phyloP scores from a whole-genome alignment of 768 basidiomycete genomes.

The Lentinula lateritia region DNA sequence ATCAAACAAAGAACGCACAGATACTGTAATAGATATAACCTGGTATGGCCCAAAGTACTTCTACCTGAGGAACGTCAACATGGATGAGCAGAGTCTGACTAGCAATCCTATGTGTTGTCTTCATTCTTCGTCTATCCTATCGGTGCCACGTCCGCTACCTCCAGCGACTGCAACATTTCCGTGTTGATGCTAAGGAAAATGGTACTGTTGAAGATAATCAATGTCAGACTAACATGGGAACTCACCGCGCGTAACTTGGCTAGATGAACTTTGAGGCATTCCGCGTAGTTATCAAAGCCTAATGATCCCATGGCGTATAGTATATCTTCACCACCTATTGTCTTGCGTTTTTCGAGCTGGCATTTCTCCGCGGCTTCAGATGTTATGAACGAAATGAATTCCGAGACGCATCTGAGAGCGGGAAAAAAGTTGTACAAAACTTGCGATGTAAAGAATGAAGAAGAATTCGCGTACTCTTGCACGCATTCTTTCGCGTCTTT shows the following conservation, averaged over 20 bases:
- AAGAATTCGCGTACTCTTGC: constrained; percentile 48
- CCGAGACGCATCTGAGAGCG: constrained; percentile 65
- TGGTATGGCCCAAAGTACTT: no score
- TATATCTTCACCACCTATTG: constrained; percentile 96
- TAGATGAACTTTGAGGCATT: constrained; percentile 88
- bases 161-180: background rate
- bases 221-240: background rate
- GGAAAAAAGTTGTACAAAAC: background rate
- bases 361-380: constrained; percentile 96
- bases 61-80: no score
- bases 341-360: constrained; percentile 92
- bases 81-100: no score
- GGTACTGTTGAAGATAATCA: background rate
- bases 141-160: background rate
- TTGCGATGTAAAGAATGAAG: background rate
- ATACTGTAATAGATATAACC: no score
- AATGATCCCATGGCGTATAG: constrained; percentile 89
- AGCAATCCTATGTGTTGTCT: background rate
- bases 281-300: constrained; percentile 93
- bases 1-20: no score
- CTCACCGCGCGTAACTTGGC: constrained; percentile 81
- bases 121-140: constrained; percentile 5
- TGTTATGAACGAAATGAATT: constrained; percentile 98
- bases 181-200: background rate
- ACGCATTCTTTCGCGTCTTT: constrained; percentile 99